A percentile compares a stretch with the other conserved stretches of the same genome.
Evolutionary conservation across 1,284 basidiomycete species (phyloP).

Genomic region (Microbotryum saponariae): DNA sequence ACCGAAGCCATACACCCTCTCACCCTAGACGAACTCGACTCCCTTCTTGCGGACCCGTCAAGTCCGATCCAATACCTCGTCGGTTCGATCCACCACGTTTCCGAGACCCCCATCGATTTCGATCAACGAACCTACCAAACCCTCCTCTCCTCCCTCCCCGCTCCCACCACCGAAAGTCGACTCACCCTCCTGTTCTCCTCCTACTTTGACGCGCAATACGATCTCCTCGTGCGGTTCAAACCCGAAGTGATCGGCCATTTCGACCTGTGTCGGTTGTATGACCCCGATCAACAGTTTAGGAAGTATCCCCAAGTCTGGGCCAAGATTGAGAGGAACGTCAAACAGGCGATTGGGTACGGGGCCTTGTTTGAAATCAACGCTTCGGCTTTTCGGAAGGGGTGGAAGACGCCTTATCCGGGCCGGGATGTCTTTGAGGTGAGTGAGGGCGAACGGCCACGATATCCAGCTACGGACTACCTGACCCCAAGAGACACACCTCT

Average conservation of each 20-base stretch:
- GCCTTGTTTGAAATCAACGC: slow-evolving; percentile 91
- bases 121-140: slow-evolving; percentile 62
- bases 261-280: slow-evolving; percentile 78
- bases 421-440: slow-evolving; percentile 65
- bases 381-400: slow-evolving; percentile 85
- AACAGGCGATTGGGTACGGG: slow-evolving; percentile 68
- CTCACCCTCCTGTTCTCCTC: slow-evolving; percentile 48
- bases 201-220: slow-evolving; percentile 78
- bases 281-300: slow-evolving; percentile 48
- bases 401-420: slow-evolving; percentile 76
- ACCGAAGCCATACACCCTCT: slow-evolving; percentile 74
- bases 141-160: slow-evolving; percentile 45
- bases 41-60: slow-evolving; percentile 50
- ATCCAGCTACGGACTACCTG: no score
- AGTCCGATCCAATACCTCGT: slow-evolving; percentile 77
- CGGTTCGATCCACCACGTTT: slow-evolving; percentile 87
- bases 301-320: slow-evolving; percentile 51
- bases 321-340: slow-evolving; percentile 68
- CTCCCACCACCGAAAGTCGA: slow-evolving; percentile 11
- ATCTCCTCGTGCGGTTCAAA: slow-evolving; percentile 58
- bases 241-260: slow-evolving; percentile 92
- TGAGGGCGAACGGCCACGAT: slow-evolving; percentile 8
- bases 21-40: slow-evolving; percentile 52
- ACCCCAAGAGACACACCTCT: no score
- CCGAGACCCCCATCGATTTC: slow-evolving; percentile 85